Evolutionary conservation across 2,329 filamentous ascomycete genomes (phyloP), one percentile per base, ranked within the genome.

Genomic region (Fusarium sp.): DNA sequence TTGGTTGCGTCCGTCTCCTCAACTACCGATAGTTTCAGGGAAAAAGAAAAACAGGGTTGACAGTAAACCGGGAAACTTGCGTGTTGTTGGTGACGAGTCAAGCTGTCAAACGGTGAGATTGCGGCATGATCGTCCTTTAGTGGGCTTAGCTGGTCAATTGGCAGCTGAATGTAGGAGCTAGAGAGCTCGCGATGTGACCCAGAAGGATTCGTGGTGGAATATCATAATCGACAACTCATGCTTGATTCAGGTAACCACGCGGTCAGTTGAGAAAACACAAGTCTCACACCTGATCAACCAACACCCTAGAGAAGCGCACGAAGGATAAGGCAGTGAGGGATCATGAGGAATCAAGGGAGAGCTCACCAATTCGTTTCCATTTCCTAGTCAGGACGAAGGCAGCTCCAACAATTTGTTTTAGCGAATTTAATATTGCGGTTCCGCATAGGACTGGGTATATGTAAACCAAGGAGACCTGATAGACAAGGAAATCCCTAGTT

Each of bases 51-150:
- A 26, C 60, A 55, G n/a, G 47, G 49, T 48, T 74, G 55, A 63
- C 42, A 58, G 62, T 38, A 72, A 65, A 60, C 59, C 36, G 54
- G 58, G 59, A 72, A 51, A 58, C 42, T 56, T 48, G 66, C 35
- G 36, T 15, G 35, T 47, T 18, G 47, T 38, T 60, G 72, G 56
- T 42, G 66, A 69, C 72, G 44, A 62, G 72, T 72, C 72, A 70
- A 69, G 58, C 63, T 74, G 72, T 69, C 72, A 74, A 72, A 56
- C 47, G 59, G 45, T 44, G 52, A 70, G 47, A 45, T 58, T 60
- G 56, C 63, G 44, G 56, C 39, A 68, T 72, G 67, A 70, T 69
- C 66, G 58, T 28, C 67, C 67, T 66, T 42, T 44, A 51, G 68
- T 54, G 68, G 45, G 59, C 60, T 58, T 18, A 39, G 24, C 22